A percentile compares a stretch with the other conserved stretches of the same genome.
These are phyloP conservation scores for Corynascus novoguineensis DNA, from an alignment of 495 filamentous ascomycete genomes.

Conservation along the genomic window DNA sequence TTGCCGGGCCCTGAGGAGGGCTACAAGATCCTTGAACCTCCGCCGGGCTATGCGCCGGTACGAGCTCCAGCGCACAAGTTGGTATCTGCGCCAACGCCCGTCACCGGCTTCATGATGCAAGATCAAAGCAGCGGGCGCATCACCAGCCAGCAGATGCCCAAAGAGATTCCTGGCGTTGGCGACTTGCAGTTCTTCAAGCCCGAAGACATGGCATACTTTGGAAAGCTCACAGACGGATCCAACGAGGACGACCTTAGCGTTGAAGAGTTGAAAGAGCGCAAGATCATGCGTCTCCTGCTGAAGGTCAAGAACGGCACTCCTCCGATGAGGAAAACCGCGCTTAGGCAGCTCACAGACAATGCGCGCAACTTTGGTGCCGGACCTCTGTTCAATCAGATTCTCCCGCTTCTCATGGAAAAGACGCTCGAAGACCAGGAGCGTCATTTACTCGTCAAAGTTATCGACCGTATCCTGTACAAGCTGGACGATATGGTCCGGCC, in stretches of 20 bases:
- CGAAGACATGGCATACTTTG: conserved; percentile 99
- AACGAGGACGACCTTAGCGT: conserved; percentile 89
- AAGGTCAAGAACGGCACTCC: conserved; percentile 99
- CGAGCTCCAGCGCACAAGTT: conserved; percentile 70
- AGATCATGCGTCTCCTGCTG: conserved; percentile 93
- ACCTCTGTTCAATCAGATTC: conserved; percentile 93
- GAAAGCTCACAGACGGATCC: conserved; percentile 91
- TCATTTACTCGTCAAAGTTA: conserved; percentile 97
- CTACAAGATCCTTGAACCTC: conserved; percentile 89
- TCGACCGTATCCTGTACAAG: conserved; percentile 97
- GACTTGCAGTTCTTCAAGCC: conserved; percentile 98
- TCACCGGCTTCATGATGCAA: conserved; percentile 93
- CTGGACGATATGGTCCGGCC: conserved; percentile 94
- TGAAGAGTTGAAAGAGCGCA: conserved; percentile 94
- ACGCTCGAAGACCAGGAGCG: conserved; percentile 97
- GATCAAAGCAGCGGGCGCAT: conserved; percentile 76
- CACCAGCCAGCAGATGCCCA: conserved; percentile 87
- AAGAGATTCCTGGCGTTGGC: conserved; percentile 94
- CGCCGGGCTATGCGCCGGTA: conserved; percentile 86
- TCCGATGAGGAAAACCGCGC: conserved; percentile 98
- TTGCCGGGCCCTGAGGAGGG: conserved; percentile 73
- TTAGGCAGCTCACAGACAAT: conserved; percentile 96
- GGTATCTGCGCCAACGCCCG: conserved; percentile 65
- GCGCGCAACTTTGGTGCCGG: conserved; percentile 95
- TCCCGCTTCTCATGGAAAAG: conserved; percentile 97